phyloP scores from a whole-genome alignment of 2,329 filamentous ascomycete species.

The Penicillium sp. region DNA sequence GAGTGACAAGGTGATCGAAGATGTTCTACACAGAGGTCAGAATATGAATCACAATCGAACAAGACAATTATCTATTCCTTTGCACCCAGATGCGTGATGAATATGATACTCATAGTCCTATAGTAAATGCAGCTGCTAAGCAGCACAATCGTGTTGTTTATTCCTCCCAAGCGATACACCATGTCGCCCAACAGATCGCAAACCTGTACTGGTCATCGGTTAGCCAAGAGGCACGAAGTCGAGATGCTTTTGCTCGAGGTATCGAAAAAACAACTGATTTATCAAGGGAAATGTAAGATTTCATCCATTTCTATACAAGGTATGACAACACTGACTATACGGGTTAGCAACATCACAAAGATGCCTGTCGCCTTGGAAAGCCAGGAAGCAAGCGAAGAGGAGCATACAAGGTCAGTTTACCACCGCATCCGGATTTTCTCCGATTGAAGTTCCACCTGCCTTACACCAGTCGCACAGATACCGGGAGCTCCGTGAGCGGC shows the following conservation, averaged over 20 bases:
- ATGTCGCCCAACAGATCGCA: slow-evolving; percentile 58
- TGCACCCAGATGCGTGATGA: not conserved
- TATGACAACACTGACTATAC: slow-evolving; percentile 6
- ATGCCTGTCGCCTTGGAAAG: slow-evolving; percentile 39
- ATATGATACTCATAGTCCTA: slow-evolving; percentile 3
- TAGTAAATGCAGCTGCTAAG: slow-evolving; percentile 53
- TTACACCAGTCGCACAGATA: slow-evolving; percentile 39
- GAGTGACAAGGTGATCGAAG: slow-evolving; percentile 50
- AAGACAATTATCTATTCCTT: not conserved
- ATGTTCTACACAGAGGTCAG: slow-evolving; percentile 53
- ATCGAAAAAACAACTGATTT: slow-evolving; percentile 43
- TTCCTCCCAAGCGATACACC: slow-evolving; percentile 55
- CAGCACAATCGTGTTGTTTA: slow-evolving; percentile 56
- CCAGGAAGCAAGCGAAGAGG: slow-evolving; percentile 32
- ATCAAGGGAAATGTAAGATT: slow-evolving; percentile 38
- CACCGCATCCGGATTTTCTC: slow-evolving; percentile 3
- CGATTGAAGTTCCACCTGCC: slow-evolving; percentile 23
- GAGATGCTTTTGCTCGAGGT: slow-evolving; percentile 26
- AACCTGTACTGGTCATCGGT: slow-evolving; percentile 55
- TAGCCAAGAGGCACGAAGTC: slow-evolving; percentile 34
- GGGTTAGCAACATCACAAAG: slow-evolving; percentile 39
- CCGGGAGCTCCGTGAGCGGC: slow-evolving; percentile 42
- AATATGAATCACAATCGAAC: not conserved
- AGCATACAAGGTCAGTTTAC: slow-evolving; percentile 34
- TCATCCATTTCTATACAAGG: not conserved